Base-by-base conservation (phyloP, 2,329 filamentous ascomycete genomes). In the Anisogramma anomala region DNA sequence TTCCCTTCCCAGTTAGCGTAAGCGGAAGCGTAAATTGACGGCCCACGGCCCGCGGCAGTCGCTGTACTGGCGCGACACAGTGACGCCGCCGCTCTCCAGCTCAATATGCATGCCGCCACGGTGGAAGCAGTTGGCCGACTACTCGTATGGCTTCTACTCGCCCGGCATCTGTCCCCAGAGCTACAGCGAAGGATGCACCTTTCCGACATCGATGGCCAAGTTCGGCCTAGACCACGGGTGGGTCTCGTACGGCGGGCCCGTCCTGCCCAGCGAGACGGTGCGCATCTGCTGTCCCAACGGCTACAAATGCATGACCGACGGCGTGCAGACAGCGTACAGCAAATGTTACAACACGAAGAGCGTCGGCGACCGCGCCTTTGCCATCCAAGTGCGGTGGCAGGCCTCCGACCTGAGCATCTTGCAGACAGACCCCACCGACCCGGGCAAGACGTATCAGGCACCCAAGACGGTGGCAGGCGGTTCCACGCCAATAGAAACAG, bases 301-400 rank as follows among this genome's bases (percentile, higher is more conserved):
- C n/a, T 41, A 41, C 8, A 23, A 15, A 2, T 41, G 39, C 19
- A 23, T 40, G 28, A 36, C 9, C 35, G 40, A 33, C 36, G 41
- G n/a, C 25, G 40, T 17, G 31, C 47, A 15, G n/a, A 39, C 22
- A 1, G 13, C 27, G 4, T 49, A 47, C 20, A 49, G 47, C 41
- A 45, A 45, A 38, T 50, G 46, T 14, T 33, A 41, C 4, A 36
- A 38, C n/a, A 50, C 47, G n/a, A 50, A 44, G 11, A 28, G 45
- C 36, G n/a, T 39, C 10, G 30, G 31, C 33, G 13, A 49, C 13
- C 33, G 45, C 25, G 48, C 49, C 6, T 51, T 23, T 28, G 49
- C 42, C 7, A 33, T 51, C 9, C 49, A 51, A 31, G 49, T 51
- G n/a, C 43, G 49, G 19, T 51, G 49, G 49, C 45, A 42, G 34